Conservation (phyloP, 2,329 filamentous ascomycete genomes). For the Plenodomus tracheiphilus region DNA sequence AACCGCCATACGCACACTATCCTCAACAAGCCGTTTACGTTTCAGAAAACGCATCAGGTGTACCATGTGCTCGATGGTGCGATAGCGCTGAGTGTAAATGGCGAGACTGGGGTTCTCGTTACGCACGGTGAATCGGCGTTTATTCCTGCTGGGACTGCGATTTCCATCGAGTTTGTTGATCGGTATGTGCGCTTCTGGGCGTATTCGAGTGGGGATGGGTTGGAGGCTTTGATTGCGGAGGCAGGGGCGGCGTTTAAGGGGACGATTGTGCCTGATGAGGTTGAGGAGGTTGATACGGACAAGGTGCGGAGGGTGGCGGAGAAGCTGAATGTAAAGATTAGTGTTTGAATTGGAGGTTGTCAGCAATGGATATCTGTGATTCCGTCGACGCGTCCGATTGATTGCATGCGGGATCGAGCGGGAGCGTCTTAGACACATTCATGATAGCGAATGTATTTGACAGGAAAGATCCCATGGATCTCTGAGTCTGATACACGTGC, state of each 20-base stretch:
- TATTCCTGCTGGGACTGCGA: slow-evolving; percentile 17
- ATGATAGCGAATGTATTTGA: too few relatives aligned
- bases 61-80: slow-evolving; percentile 20
- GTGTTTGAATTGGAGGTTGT: slow-evolving; percentile 6
- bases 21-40: slow-evolving; percentile 12
- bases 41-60: slow-evolving; percentile 19
- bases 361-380: not conserved
- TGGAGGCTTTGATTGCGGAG: slow-evolving; percentile 19
- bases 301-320: not conserved
- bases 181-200: slow-evolving; percentile 23
- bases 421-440: too few relatives aligned
- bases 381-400: too few relatives aligned
- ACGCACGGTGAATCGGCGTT: slow-evolving; percentile 22
- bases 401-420: too few relatives aligned
- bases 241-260: slow-evolving; percentile 18
- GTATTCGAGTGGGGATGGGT: slow-evolving; percentile 20
- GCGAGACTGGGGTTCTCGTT: slow-evolving; percentile 12
- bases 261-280: slow-evolving; percentile 18
- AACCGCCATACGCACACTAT: slow-evolving; percentile 10
- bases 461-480: too few relatives aligned
- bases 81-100: slow-evolving; percentile 11
- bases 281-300: slow-evolving; percentile 3
- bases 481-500: too few relatives aligned
- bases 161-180: slow-evolving; percentile 17
- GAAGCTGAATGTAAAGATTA: slow-evolving; percentile 2